Conservation (phyloP, 2,329 filamentous ascomycete genomes). For the Calonectria hawksworthii region DNA sequence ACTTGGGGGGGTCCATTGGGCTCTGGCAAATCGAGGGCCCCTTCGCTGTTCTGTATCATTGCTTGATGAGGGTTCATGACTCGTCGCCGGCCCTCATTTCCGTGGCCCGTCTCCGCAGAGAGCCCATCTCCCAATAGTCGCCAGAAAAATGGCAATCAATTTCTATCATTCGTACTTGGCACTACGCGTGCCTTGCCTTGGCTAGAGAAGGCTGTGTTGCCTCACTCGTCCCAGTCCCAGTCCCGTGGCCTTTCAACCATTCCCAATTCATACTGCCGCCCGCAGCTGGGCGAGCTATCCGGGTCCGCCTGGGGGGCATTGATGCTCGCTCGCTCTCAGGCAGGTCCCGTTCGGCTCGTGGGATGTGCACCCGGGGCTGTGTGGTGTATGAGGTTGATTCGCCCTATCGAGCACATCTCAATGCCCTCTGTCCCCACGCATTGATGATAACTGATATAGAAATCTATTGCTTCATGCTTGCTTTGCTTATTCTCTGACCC, state of each 20-base stretch:
- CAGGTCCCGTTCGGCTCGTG: background rate
- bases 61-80: slow-evolving; percentile 20
- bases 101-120: slow-evolving; percentile 19
- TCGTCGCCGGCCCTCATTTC: slow-evolving; percentile 26
- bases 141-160: slow-evolving; percentile 9
- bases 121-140: slow-evolving; percentile 18
- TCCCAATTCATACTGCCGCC: slow-evolving; percentile 18
- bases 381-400: slow-evolving; percentile 3
- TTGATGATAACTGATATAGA: slow-evolving; percentile 4
- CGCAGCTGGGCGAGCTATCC: slow-evolving; percentile 3
- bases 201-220: slow-evolving; percentile 7
- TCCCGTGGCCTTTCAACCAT: background rate
- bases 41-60: background rate
- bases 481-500: background rate
- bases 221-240: background rate
- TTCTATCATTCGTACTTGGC: background rate
- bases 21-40: slow-evolving; percentile 12
- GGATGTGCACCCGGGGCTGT: background rate
- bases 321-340: background rate
- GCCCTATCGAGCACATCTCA: background rate
- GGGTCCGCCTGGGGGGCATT: background rate
- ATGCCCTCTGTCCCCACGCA: background rate
- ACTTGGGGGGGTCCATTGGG: slow-evolving; percentile 4
- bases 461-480: slow-evolving; percentile 10
- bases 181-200: background rate